Conservation (phyloP, 352 stramenopile species). For the Hyaloperonospora brassicae region DNA sequence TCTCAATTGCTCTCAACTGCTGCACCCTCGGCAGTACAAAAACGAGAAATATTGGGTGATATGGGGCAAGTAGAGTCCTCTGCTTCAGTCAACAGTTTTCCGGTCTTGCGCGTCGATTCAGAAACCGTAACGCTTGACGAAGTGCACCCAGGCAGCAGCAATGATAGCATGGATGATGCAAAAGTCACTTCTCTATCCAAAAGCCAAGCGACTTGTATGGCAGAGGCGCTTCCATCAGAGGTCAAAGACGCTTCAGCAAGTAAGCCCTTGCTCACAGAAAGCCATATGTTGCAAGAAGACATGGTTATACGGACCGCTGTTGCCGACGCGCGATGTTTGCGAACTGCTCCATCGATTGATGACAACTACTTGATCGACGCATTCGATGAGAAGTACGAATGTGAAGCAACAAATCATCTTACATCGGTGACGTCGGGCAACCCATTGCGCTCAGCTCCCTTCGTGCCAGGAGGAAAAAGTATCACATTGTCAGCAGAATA, state of each 20-base stretch:
- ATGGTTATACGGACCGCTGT: neutral
- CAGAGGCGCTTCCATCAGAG: constrained; percentile 37
- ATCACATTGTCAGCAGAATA: neutral
- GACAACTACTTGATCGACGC: constrained; percentile 62
- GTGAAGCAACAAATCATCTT: constrained; percentile 20
- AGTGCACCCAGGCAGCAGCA: constrained; percentile 5
- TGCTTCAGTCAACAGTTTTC: constrained; percentile 2
- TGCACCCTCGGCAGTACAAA: constrained; percentile 1
- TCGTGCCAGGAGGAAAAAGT: constrained; percentile 5
- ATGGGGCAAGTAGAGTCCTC: too few species aligned
- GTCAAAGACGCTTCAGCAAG: neutral
- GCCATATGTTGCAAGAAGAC: neutral
- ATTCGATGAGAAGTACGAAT: constrained; percentile 50
- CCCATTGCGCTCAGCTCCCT: constrained; percentile 8
- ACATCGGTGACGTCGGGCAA: constrained; percentile 13
- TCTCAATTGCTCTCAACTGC: too few species aligned
- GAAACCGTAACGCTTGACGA: constrained; percentile 15
- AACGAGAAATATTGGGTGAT: neutral
- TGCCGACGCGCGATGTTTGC: constrained; percentile 17
- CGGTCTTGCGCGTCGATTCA: constrained; percentile 7
- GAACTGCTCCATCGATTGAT: constrained; percentile 33
- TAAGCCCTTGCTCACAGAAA: neutral
- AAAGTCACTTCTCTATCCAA: constrained; percentile 56
- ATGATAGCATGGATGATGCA: constrained; percentile 32
- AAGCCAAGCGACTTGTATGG: constrained; percentile 42